These are phyloP conservation scores for Solanum chmielewskii DNA, from an alignment of 257 asterid genomes.

Conservation along the genomic window DNA sequence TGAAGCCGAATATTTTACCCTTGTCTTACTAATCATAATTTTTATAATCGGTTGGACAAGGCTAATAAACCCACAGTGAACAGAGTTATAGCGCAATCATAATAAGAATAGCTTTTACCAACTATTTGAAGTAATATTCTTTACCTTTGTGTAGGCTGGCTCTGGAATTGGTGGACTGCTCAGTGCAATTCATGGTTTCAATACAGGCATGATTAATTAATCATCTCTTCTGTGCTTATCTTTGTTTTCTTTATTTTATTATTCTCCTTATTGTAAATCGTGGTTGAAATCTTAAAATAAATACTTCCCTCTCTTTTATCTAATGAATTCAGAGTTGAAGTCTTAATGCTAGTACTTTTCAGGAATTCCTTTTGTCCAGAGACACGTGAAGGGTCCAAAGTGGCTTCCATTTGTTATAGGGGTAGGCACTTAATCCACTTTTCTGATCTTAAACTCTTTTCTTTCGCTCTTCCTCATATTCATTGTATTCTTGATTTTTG, in stretches of 20 bases:
- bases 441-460: neutral
- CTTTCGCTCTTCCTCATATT: neutral
- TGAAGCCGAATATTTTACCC: neutral
- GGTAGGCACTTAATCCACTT: conserved; percentile 17
- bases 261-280: neutral
- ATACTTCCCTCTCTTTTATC: neutral
- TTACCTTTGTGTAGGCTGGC: conserved; percentile 37
- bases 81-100: neutral
- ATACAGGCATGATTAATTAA: conserved; percentile 28
- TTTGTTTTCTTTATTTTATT: neutral
- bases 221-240: neutral
- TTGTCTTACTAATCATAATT: neutral
- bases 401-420: conserved; percentile 64
- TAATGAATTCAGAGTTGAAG: neutral
- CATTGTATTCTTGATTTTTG: neutral
- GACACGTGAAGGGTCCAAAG: conserved; percentile 57
- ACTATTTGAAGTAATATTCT: neutral
- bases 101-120: neutral
- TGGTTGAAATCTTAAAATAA: neutral
- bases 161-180: conserved; percentile 74
- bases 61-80: neutral
- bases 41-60: neutral
- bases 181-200: conserved; percentile 55
- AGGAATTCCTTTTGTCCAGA: conserved; percentile 61
- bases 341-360: conserved; percentile 1